Evolutionary conservation across 306 rosid genomes (phyloP), one percentile per base, ranked within the genome.

Genomic region (Adenanthera pavonina): DNA sequence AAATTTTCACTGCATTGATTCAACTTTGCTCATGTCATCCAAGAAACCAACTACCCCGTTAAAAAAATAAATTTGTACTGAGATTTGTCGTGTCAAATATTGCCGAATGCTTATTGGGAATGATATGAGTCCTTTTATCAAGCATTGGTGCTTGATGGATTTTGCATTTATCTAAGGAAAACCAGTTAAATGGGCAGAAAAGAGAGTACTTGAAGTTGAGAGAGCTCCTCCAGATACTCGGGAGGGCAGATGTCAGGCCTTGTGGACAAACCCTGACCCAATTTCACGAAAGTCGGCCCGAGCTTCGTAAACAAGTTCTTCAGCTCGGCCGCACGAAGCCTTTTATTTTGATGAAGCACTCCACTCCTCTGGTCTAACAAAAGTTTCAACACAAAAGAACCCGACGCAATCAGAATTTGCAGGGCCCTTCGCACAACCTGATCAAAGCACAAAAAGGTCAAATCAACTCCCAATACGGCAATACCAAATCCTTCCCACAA

Each of bases 271-370:
- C 95, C 97, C 90, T 95, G 98, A 43, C 98, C 98, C 53, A 95
- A 62, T 89, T 95, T 95, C 46, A 95, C 97, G 84, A 95, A 95
- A 25, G 98, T 95, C n/a, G 97, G 98, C n/a, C 98, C 98, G 72
- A 95, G 60, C 57, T 84, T 84, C 38, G 98, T 92, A 81, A 92
- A 92, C 36, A 89, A 79, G 2, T 1, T 54, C 80, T 90, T 85
- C n/a, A 95, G 87, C 88, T 95, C 97, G 44, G 80, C 88, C 7
- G 95, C 98, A 40, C 98, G 91, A 11, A 75, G 53, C 81, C 91
- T 85, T 73, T 75, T 95, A 78, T 92, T 92, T 69, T 82, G 80
- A 80, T 95, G 89, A 67, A 85, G 60, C 76, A 70, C 72, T 40
- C 95, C 95, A 53, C 82, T 91, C 57, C 88, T 90, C 19, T 89